Base-by-base conservation (phyloP, 164 flowering plant species). In the Kingdonia uniflora region DNA sequence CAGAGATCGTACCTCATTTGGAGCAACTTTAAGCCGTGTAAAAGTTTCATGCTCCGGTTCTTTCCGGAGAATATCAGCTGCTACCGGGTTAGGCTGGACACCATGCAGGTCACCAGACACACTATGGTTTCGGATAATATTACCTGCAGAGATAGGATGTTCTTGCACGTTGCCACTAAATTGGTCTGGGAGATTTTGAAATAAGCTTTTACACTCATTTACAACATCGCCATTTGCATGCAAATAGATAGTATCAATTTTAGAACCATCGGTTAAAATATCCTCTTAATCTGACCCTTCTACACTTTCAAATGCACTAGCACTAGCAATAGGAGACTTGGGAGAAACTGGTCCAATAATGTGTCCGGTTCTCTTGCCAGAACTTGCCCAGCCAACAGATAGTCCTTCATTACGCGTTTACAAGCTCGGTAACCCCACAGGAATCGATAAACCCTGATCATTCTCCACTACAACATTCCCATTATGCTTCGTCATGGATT, bases 241-340 rank as follows among this genome's bases (percentile, higher is more conserved):
- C 56, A 84, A 51, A 66, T 82, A 90, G 20, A 76, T 53, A 23
- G 70, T 15, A 33, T 81, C 87, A 14, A 78, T 58, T 47, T 74
- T 81, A 59, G 77, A 39, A 67, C 25, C 67, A 48, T 77, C 86
- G n/a, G 79, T 72, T 63, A 81, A 62, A 62, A 69, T 69, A 67
- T 84, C 97, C 58, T 91, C 97, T 19, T 87, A 95, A 67, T 91
- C 97, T 38, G 97, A 91, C 58, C 82, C 97, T 67, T 85, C 97
- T 16, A 83, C 59, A 63, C 92, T 87, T 66, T 84, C 51, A 21
- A 47, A 47, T n/a, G 89, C 95, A 69, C 95, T 87, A 44, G 80
- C 89, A 77, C 90, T 84, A 52, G 94, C 87, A 69, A 74, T 85
- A 50, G 96, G 98, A 38, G 98, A 88, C 74, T 77, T 92, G n/a